Base-by-base conservation (phyloP, 129 eudicot species). In the sunflower (Helianthus annuus) region DNA sequence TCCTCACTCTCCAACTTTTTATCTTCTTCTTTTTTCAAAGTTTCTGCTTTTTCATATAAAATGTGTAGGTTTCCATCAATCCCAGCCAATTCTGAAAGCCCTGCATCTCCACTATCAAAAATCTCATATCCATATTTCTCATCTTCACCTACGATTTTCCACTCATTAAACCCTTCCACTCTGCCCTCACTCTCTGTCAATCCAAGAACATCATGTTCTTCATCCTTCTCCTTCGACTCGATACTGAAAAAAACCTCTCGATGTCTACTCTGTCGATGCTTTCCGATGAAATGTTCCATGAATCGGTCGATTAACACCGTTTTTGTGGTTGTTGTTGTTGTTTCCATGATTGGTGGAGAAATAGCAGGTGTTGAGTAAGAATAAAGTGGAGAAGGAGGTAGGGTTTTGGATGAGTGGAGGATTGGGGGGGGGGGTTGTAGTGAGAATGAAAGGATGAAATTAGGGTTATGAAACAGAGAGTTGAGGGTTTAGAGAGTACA, bases 201-300 rank as follows among this genome's bases (percentile, higher is more conserved):
- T 17, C 66, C 66, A 70, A 78, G 76, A 10, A 77, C 59, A 80
- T 81, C 85, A 64, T 24, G 56, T 6, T 39, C 79, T 40, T 17
- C 76, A n/a, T 58, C 77, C 32, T 53, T 54, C 57, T 24, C 84
- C 10, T 60, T 34, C 52, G 64, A 29, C 19, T 62, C 79, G 1
- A 48, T 32, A 10, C 66, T 40, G 54, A 48, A 69, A 83, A 84
- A 69, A 12, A 49, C 11, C 3, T 70, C 39, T 78, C 73, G 13
- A 39, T 60, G 4, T 71, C 85, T 13, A 57, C 76, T 16, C 74
- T 80, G 36, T 80, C 86, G 0, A 72, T 51, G 27, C 44, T 62
- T 27, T 74, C 85, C 16, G 87, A 53, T 3, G 89, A 76, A 15
- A 83, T 15, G 13, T 91, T 87, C 97, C 97, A 85, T n/a, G 75